Evolutionary conservation across 2,329 filamentous ascomycete species (phyloP), one percentile per base, ranked within the genome.

Genomic region (Neofusicoccum parvum): DNA sequence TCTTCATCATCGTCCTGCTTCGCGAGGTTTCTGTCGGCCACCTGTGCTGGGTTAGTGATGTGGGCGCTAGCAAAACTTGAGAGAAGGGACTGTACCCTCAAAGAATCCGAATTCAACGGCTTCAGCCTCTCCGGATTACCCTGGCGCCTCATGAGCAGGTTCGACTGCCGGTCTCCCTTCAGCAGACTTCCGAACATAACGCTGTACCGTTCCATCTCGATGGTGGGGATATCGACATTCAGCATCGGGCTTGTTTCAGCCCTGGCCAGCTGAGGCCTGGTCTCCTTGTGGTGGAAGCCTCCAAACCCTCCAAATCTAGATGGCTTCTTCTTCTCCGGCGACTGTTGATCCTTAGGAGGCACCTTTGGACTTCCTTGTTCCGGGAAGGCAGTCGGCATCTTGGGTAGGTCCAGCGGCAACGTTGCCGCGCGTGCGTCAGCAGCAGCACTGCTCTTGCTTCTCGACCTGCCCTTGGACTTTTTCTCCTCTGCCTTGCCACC

Each of bases 181-280:
- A 97, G 80, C 6, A 97, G 82, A 43, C 86, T 86, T 64, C 89
- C 88, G 73, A 98, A 97, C 94, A 97, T 97, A 69, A 97, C 86
- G 71, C 93, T 97, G 71, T 97, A 98, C 56, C 94, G 84, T 75
- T 97, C 94, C 84, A 98, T 83, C 68, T 90, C 87, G 64, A 91
- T 85, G 58, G 86, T 86, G 0, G 94, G 94, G 65, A 97, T 95
- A 62, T 94, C 87, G 15, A 97, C 85, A 70, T 93, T 84, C 20
- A 97, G 80, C 45, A 79, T 71, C 2, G 76, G 78, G 20, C 70
- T 75, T 14, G 66, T 70, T 7, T 65, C 66, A 11, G 45, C 64
- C 9, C 64, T 51, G 5, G 23, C 10, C 11, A 60, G 5, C 43
- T 48, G 56, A 5, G 56, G 56, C n/a, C 58, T 20, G 32, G 64